phyloP scores from a whole-genome alignment of 495 filamentous ascomycete genomes.

The Penicillium coprophilum region DNA sequence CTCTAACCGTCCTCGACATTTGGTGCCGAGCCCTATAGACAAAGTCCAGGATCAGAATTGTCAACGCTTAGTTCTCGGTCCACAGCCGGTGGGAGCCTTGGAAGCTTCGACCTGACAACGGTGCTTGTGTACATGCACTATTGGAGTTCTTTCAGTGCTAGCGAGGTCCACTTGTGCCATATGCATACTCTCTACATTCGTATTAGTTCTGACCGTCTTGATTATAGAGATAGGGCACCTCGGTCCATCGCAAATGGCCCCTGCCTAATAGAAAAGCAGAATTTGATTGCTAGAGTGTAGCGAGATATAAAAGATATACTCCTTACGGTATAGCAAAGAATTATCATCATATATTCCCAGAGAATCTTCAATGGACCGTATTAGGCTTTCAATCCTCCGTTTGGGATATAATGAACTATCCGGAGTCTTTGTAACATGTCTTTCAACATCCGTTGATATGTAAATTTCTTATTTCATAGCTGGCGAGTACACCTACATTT shows the following conservation, averaged over 20 bases:
- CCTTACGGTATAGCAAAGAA: background rate
- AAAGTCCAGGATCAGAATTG: background rate
- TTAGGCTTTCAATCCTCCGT: background rate
- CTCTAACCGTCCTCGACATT: constrained; percentile 1
- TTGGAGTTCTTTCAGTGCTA: background rate
- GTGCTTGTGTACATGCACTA: background rate
- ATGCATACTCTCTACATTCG: background rate
- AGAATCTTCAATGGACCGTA: background rate
- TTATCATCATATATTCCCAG: background rate
- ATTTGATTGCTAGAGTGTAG: background rate
- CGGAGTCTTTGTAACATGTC: background rate
- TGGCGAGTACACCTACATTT: background rate
- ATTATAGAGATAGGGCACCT: background rate
- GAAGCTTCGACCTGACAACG: background rate
- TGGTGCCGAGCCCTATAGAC: background rate
- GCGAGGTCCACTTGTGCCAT: background rate
- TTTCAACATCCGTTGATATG: background rate
- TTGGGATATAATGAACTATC: background rate
- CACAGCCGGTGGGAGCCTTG: background rate
- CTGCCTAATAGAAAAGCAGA: background rate
- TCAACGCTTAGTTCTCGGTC: background rate
- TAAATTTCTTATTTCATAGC: background rate
- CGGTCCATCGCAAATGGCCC: background rate
- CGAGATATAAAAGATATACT: background rate
- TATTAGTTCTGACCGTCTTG: background rate